phyloP scores from a whole-genome alignment of 768 basidiomycete genomes.

The Solioccasus polychromus region DNA sequence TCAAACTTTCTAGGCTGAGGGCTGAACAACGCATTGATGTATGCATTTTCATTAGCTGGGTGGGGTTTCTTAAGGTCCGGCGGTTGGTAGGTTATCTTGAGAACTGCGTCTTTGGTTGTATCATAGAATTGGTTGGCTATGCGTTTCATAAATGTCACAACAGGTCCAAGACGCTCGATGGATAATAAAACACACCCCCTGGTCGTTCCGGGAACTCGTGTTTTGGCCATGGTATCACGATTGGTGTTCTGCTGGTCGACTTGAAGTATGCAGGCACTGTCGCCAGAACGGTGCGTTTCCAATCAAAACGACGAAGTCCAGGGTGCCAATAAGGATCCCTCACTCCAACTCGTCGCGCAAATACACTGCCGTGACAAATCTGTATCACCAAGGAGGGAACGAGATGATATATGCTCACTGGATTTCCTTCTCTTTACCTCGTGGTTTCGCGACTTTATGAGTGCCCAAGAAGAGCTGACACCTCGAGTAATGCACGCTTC shows the following conservation, averaged over 20 bases:
- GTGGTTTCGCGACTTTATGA: conserved; percentile 37
- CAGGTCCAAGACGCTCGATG: not conserved
- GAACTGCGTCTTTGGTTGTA: conserved; percentile 57
- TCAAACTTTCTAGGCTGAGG: conserved; percentile 43
- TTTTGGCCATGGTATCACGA: conserved; percentile 72
- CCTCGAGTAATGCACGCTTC: conserved; percentile 66
- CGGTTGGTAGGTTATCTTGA: conserved; percentile 68
- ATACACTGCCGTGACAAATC: conserved; percentile 50
- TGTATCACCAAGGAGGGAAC: not conserved
- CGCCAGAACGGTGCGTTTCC: conserved; percentile 68
- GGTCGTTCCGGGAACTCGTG: conserved; percentile 38
- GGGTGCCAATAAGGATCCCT: conserved; percentile 60
- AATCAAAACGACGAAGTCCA: conserved; percentile 54
- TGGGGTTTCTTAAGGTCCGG: conserved; percentile 42
- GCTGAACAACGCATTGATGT: conserved; percentile 51
- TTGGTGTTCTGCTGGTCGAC: conserved; percentile 29
- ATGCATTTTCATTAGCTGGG: conserved; percentile 51
- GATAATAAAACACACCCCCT: conserved; percentile 18
- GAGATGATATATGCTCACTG: conserved; percentile 41
- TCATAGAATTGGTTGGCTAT: conserved; percentile 52
- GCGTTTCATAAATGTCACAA: conserved; percentile 7
- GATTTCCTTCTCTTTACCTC: conserved; percentile 35
- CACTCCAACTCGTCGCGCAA: conserved; percentile 68
- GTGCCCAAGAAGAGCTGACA: conserved; percentile 76
- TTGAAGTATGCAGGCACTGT: conserved; percentile 56